A percentile compares a stretch with the other conserved stretches of the same genome.
Evolutionary conservation across 2,329 filamentous ascomycete genomes (phyloP).

Genomic region (Aureobasidium pullulans): DNA sequence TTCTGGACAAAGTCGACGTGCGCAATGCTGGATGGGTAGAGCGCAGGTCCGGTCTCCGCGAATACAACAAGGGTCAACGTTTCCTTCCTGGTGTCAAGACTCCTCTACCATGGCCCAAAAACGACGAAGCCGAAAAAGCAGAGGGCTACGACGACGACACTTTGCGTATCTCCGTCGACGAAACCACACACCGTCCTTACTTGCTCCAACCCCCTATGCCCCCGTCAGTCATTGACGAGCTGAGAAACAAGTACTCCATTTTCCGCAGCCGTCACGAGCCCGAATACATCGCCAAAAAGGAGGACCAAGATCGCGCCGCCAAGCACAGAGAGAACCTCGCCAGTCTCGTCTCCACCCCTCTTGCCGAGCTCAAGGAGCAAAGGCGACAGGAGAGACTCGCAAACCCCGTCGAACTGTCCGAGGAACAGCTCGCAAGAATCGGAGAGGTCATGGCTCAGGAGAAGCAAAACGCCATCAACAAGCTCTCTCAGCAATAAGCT

Average conservation of each 20-base stretch:
- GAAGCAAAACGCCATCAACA: slow-evolving; percentile 7
- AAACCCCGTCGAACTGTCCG: slow-evolving; percentile 30
- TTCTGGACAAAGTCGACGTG: slow-evolving; percentile 63
- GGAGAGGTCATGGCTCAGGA: slow-evolving; percentile 32
- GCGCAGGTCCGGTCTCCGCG: slow-evolving; percentile 39
- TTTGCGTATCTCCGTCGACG: slow-evolving; percentile 65
- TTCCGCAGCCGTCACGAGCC: slow-evolving; percentile 75
- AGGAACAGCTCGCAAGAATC: slow-evolving; percentile 34
- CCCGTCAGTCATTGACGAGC: slow-evolving; percentile 68
- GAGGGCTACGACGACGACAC: slow-evolving; percentile 62
- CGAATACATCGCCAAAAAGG: slow-evolving; percentile 61
- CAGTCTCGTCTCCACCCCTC: slow-evolving; percentile 39
- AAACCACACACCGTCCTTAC: slow-evolving; percentile 68
- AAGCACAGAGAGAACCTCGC: slow-evolving; percentile 35
- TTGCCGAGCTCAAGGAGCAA: slow-evolving; percentile 35
- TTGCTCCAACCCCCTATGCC: slow-evolving; percentile 75
- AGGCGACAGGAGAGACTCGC: slow-evolving; percentile 29
- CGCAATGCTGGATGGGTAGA: slow-evolving; percentile 17
- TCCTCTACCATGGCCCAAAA: slow-evolving; percentile 68
- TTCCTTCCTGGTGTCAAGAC: slow-evolving; percentile 64
- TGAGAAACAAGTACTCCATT: slow-evolving; percentile 73
- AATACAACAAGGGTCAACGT: slow-evolving; percentile 35
- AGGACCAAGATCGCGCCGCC: slow-evolving; percentile 43
- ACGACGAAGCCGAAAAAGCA: slow-evolving; percentile 36
- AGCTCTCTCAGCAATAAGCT: slow-evolving; percentile 8